phyloP scores from a whole-genome alignment of 1,284 basidiomycete species.

The Neonothopanus nambi region DNA sequence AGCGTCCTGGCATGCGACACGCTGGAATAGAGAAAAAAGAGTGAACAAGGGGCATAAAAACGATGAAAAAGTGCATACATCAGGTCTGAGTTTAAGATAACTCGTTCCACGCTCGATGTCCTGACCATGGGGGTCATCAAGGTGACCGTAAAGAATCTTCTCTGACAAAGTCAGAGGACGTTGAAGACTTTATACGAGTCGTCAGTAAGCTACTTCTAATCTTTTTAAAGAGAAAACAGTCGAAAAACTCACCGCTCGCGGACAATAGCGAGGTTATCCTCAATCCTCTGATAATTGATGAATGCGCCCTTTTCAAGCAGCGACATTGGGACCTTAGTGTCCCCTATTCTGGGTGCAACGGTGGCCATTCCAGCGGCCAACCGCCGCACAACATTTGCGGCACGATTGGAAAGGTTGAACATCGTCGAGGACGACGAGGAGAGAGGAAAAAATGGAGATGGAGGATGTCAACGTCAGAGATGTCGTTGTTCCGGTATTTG shows the following conservation, averaged over 20 bases:
- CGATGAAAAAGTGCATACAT: slow-evolving; percentile 57
- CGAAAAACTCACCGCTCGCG: slow-evolving; percentile 66
- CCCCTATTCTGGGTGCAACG: slow-evolving; percentile 78
- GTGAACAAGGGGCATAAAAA: slow-evolving; percentile 12
- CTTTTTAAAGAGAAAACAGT: not conserved
- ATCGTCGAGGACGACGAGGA: slow-evolving; percentile 45
- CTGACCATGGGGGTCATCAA: slow-evolving; percentile 91
- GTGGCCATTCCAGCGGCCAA: slow-evolving; percentile 78
- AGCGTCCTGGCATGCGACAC: slow-evolving; percentile 99
- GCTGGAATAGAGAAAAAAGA: slow-evolving; percentile 50
- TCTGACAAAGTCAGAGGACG: slow-evolving; percentile 96
- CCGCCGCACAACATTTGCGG: slow-evolving; percentile 60
- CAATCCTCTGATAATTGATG: slow-evolving; percentile 98
- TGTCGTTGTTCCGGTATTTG: slow-evolving; percentile 12
- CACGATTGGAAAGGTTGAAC: slow-evolving; percentile 65
- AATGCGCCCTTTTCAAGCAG: slow-evolving; percentile 83
- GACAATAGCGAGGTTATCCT: slow-evolving; percentile 89
- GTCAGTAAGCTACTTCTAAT: slow-evolving; percentile 3
- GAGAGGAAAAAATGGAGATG: slow-evolving; percentile 23
- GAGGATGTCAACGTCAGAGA: slow-evolving; percentile 21
- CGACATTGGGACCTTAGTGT: slow-evolving; percentile 93
- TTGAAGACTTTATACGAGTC: slow-evolving; percentile 61
- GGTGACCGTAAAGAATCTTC: slow-evolving; percentile 98
- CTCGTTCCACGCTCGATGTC: slow-evolving; percentile 86
- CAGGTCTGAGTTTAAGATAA: slow-evolving; percentile 95